A percentile compares a stretch with the other conserved stretches of the same genome.
Conservation (phyloP, 805 yeast species). For the Lachancea lanzarotensis region DNA sequence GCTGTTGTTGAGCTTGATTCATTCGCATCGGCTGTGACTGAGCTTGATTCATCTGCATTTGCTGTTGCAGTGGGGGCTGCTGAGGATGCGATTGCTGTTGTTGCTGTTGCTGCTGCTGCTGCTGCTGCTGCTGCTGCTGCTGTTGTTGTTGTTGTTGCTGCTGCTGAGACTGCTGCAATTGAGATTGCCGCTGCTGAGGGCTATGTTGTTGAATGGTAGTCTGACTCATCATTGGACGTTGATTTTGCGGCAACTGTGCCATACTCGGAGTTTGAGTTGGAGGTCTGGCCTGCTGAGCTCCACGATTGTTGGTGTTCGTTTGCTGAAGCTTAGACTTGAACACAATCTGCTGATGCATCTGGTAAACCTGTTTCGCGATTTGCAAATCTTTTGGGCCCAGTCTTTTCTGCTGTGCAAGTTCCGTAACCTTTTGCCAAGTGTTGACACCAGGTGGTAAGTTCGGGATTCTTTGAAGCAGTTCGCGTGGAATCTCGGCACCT, state of each 20-base stretch:
- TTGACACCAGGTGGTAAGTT: conserved; percentile 69
- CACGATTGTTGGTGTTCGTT: conserved; percentile 35
- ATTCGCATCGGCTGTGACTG: conserved; percentile 20
- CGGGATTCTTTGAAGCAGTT: conserved; percentile 59
- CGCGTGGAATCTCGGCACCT: conserved; percentile 65
- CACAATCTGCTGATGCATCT: conserved; percentile 55
- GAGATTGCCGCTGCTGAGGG: conserved; percentile 27
- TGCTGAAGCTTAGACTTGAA: conserved; percentile 43
- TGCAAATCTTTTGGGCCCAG: conserved; percentile 54
- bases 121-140: conserved; percentile 32
- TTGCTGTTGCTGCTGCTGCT: conserved; percentile 33
- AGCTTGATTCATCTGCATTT: conserved; percentile 5
- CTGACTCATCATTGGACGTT: conserved; percentile 16
- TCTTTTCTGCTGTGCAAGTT: conserved; percentile 50
- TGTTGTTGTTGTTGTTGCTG: conserved; percentile 32
- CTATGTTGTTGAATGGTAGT: conserved; percentile 30
- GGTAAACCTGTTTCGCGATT: conserved; percentile 59
- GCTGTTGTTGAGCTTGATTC: conserved; percentile 17
- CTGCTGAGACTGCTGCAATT: conserved; percentile 34
- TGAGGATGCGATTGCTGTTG: conserved; percentile 15
- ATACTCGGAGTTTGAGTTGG: conserved; percentile 1
- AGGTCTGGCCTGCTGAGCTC: conserved; percentile 16
- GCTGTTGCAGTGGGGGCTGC: conserved; percentile 11
- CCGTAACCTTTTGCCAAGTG: conserved; percentile 77
- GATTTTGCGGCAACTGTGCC: conserved; percentile 19